These are phyloP conservation scores for Alternaria sp. DNA, from an alignment of 2,329 filamentous ascomycete genomes.

Conservation along the genomic window DNA sequence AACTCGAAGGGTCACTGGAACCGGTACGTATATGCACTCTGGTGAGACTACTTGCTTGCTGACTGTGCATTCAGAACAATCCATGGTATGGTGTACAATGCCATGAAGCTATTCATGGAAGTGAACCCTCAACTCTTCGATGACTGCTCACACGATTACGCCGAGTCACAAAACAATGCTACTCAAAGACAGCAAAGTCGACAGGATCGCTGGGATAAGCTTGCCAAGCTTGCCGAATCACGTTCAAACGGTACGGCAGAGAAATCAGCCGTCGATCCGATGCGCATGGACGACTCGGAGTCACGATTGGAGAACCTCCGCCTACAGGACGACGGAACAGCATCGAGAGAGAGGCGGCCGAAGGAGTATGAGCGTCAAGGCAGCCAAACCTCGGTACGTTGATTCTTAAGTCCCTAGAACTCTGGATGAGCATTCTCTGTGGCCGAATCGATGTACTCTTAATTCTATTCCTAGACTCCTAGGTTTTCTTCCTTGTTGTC, in stretches of 20 bases:
- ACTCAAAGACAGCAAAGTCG: constrained; percentile 82
- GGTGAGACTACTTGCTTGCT: constrained; percentile 19
- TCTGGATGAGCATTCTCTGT: constrained; percentile 49
- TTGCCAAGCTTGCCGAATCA: constrained; percentile 80
- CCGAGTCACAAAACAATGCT: constrained; percentile 91
- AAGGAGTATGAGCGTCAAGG: constrained; percentile 52
- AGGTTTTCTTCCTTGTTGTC: constrained; percentile 43
- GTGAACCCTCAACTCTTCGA: constrained; percentile 99
- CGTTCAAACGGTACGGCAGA: constrained; percentile 62
- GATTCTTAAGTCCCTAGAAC: constrained; percentile 53
- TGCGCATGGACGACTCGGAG: constrained; percentile 75
- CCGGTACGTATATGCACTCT: constrained; percentile 65
- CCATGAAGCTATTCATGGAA: constrained; percentile 99
- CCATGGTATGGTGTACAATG: constrained; percentile 99
- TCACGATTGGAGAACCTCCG: constrained; percentile 89
- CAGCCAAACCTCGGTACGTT: constrained; percentile 55
- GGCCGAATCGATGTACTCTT: constrained; percentile 53
- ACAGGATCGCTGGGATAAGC: constrained; percentile 86
- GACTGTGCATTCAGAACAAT: constrained; percentile 74
- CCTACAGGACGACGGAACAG: constrained; percentile 75
- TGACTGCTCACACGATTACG: constrained; percentile 98
- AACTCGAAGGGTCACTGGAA: constrained; percentile 99
- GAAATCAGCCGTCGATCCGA: constrained; percentile 52
- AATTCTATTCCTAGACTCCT: constrained; percentile 52
- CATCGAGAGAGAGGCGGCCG: constrained; percentile 48